Percentiles rank a stretch among this genome's conserved stretches.
These are phyloP conservation scores for Penicillium sp. DNA, from an alignment of 2,329 filamentous ascomycete genomes.

Conservation along the genomic window DNA sequence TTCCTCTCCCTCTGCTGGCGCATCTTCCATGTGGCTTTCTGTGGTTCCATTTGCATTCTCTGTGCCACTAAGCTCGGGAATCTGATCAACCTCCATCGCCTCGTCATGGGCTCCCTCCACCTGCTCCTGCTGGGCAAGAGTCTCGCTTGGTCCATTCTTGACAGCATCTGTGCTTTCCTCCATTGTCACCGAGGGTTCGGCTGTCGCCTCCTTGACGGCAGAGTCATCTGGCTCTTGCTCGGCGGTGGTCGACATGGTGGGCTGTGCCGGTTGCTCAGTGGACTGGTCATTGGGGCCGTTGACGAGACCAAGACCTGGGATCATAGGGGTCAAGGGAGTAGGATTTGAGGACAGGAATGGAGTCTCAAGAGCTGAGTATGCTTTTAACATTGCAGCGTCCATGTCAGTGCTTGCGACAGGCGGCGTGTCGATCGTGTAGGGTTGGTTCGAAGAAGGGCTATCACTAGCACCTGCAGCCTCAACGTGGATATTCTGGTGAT, in stretches of 20 bases:
- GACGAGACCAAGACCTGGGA: constrained; percentile 41
- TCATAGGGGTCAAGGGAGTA: constrained; percentile 24
- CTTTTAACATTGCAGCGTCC: constrained; percentile 30
- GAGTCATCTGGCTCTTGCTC: constrained; percentile 1
- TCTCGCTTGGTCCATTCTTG: not conserved
- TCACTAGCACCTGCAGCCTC: constrained; percentile 17
- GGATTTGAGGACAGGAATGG: constrained; percentile 8
- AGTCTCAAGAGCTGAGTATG: constrained; percentile 6
- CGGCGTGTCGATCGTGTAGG: constrained; percentile 31
- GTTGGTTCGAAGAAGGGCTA: constrained; percentile 26
- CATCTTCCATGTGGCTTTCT: not conserved
- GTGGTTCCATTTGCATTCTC: constrained; percentile 6
- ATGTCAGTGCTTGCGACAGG: constrained; percentile 35
- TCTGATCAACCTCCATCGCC: constrained; percentile 31
- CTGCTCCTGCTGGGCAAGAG: not conserved
- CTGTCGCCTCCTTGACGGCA: not conserved
- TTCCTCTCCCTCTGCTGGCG: constrained; percentile 42
- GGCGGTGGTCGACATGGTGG: not conserved
- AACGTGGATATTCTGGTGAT: constrained; percentile 12
- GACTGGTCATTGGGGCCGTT: constrained; percentile 22
- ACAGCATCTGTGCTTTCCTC: not conserved
- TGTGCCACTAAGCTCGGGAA: constrained; percentile 4
- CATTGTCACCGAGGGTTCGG: not conserved
- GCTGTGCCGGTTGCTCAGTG: not conserved
- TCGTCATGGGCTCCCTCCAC: constrained; percentile 9